Evolutionary conservation across 768 basidiomycete genomes (phyloP), one percentile per base, ranked within the genome.

Genomic region (Suillus bovinus): DNA sequence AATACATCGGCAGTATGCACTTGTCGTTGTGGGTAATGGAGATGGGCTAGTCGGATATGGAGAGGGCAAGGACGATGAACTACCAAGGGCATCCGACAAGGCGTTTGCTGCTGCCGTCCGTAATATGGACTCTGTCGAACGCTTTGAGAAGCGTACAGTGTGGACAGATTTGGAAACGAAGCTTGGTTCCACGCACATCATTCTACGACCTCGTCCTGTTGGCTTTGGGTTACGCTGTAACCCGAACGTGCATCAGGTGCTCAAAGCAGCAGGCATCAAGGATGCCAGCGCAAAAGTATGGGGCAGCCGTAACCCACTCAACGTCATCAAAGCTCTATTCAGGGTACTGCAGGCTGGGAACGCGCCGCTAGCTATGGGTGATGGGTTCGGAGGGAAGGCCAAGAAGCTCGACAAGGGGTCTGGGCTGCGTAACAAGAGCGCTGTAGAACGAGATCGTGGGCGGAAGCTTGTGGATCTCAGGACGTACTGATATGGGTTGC

Each of bases 201-300:
- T 91, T 66, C 76, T 99, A 69, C 84, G 96, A 29, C 91, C 90
- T 0, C 81, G 90, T 36, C 89, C 91, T 8, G 85, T 93, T 71
- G 97, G 97, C 2, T 99, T 99, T 73, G 97, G 97, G 8, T 78
- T 99, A 61, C 82, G 88, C 61, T 93, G 92, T 71, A 94, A 96
- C 69, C 95, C 94, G 1, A 85, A 88, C 70, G 77, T 99, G 59
- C 95, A 99, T 74, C 86, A 89, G 70, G 84, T 99, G 46, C 82
- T 96, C 70, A 91, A 93, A 67, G 94, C 95, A 0, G 96, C 95
- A 0, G 97, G 96, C 13, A 91, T 99, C 77, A 91, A 93, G 74
- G 96, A 99, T 76, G 83, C 92, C 47, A 94, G 92, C 67, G 96
- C 93, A 34, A 98, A 97, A 77, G 91, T 99, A 22, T 92, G 93